phyloP scores from a whole-genome alignment of 768 basidiomycete species.

The Pholiota molesta region DNA sequence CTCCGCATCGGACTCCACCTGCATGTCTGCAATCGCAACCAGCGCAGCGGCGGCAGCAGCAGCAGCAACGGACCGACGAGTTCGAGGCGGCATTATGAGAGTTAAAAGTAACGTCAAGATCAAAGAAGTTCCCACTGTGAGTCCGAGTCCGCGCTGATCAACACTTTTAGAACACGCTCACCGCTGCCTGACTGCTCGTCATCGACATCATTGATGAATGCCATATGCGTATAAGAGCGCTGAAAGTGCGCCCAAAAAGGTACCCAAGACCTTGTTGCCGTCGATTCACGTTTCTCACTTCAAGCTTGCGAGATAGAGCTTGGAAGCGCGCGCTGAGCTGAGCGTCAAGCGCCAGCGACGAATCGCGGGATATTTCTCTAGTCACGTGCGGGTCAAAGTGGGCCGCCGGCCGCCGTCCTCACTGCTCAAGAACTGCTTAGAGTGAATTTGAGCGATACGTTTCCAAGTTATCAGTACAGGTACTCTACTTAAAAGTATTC shows the following conservation, averaged over 20 bases:
- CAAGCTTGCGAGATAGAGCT: not conserved
- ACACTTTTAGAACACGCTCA: slow-evolving; percentile 25
- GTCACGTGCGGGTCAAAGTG: no score
- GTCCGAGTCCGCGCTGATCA: slow-evolving; percentile 23
- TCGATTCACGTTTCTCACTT: not conserved
- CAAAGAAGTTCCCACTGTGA: slow-evolving; percentile 27
- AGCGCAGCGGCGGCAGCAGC: slow-evolving; percentile 30
- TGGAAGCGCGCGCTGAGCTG: not conserved
- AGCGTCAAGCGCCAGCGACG: no score
- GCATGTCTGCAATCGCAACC: slow-evolving; percentile 36
- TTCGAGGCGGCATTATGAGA: slow-evolving; percentile 34
- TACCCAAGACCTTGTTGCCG: not conserved
- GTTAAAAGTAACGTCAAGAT: slow-evolving; percentile 6
- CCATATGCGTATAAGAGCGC: not conserved
- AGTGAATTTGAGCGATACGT: no score
- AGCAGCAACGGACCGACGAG: slow-evolving; percentile 34
- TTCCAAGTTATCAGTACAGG: no score
- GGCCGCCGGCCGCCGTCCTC: no score
- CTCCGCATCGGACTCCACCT: slow-evolving; percentile 34
- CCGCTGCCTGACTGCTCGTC: slow-evolving; percentile 22
- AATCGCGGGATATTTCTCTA: no score
- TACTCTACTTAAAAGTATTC: no score
- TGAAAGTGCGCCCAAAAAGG: not conserved
- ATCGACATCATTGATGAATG: slow-evolving; percentile 5
- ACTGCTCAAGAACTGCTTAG: no score